Conservation (phyloP, 208 protist genomes). For the Acanthamoeba triangularis region DNA sequence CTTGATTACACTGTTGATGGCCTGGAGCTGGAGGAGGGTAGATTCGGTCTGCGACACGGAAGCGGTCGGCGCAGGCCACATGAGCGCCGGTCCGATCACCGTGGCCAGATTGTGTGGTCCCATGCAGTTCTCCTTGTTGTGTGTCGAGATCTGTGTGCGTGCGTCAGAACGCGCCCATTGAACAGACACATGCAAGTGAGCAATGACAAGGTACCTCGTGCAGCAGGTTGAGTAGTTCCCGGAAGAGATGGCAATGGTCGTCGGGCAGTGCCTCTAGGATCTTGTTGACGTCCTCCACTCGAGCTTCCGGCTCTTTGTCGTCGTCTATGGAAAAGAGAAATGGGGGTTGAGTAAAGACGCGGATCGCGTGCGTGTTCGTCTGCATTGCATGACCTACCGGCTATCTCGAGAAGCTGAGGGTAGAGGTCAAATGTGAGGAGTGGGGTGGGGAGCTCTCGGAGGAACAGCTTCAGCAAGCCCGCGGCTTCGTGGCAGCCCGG, state of each 20-base stretch:
- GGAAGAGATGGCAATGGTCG: slow-evolving; percentile 18
- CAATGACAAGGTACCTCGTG: not conserved
- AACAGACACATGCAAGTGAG: not conserved
- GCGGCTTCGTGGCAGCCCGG: slow-evolving; percentile 25
- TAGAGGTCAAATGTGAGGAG: slow-evolving; percentile 49
- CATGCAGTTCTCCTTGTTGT: slow-evolving; percentile 42
- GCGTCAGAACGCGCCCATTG: not conserved
- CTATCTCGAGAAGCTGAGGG: not conserved
- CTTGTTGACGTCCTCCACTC: not conserved
- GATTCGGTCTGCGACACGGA: not conserved
- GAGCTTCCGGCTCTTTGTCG: not conserved
- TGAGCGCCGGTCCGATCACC: slow-evolving; percentile 55
- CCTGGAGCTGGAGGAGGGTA: slow-evolving; percentile 16
- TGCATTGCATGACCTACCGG: not conserved
- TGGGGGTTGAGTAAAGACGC: not conserved
- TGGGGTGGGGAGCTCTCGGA: slow-evolving; percentile 16
- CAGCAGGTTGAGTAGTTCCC: not conserved
- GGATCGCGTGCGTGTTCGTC: not conserved
- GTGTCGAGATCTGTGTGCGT: not conserved
- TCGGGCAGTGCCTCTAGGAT: not conserved
- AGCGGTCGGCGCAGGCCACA: slow-evolving; percentile 1
- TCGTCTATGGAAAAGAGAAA: not conserved
- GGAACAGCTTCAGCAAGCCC: slow-evolving; percentile 53
- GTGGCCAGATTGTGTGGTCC: slow-evolving; percentile 53
- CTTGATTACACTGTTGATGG: slow-evolving; percentile 64